Conservation (phyloP, 1,284 basidiomycete genomes). For the Trametes sp. region DNA sequence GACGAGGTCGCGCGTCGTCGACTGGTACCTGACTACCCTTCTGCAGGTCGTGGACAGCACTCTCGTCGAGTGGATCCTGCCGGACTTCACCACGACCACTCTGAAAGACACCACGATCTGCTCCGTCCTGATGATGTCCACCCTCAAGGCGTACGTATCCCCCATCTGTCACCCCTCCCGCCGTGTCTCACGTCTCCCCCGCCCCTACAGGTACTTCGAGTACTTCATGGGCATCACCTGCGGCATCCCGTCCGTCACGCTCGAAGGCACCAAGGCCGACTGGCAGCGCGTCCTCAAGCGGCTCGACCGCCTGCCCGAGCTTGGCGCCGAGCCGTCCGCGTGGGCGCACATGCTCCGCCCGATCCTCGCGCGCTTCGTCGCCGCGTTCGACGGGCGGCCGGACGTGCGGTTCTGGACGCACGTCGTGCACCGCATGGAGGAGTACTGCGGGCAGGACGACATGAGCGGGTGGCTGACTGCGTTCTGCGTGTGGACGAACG, state of each 20-base stretch:
- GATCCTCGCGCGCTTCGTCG: slow-evolving; percentile 45
- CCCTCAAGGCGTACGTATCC: slow-evolving; percentile 41
- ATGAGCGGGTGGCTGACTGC: slow-evolving; percentile 50
- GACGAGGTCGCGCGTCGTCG: not conserved
- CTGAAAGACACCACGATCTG: slow-evolving; percentile 47
- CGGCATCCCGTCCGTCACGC: slow-evolving; percentile 58
- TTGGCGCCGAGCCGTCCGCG: slow-evolving; percentile 42
- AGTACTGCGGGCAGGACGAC: slow-evolving; percentile 35
- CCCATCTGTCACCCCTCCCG: not conserved
- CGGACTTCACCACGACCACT: slow-evolving; percentile 57
- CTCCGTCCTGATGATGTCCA: slow-evolving; percentile 55
- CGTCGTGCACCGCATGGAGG: slow-evolving; percentile 29
- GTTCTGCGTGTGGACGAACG: slow-evolving; percentile 47
- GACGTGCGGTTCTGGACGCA: slow-evolving; percentile 48
- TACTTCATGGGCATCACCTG: slow-evolving; percentile 36
- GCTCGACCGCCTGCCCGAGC: slow-evolving; percentile 46
- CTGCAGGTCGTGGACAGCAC: slow-evolving; percentile 43
- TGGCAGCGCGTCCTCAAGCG: slow-evolving; percentile 44
- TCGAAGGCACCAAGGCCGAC: slow-evolving; percentile 50
- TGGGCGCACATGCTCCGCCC: slow-evolving; percentile 48
- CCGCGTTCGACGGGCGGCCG: slow-evolving; percentile 45
- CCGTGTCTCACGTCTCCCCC: not conserved
- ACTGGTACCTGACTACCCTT: slow-evolving; percentile 20
- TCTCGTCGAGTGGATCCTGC: slow-evolving; percentile 52
- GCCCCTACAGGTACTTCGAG: slow-evolving; percentile 3